A percentile compares a stretch with the other conserved stretches of the same genome.
These are phyloP conservation scores for Gossypium aridum DNA, from an alignment of 441 rosid genomes.

Conservation along the genomic window DNA sequence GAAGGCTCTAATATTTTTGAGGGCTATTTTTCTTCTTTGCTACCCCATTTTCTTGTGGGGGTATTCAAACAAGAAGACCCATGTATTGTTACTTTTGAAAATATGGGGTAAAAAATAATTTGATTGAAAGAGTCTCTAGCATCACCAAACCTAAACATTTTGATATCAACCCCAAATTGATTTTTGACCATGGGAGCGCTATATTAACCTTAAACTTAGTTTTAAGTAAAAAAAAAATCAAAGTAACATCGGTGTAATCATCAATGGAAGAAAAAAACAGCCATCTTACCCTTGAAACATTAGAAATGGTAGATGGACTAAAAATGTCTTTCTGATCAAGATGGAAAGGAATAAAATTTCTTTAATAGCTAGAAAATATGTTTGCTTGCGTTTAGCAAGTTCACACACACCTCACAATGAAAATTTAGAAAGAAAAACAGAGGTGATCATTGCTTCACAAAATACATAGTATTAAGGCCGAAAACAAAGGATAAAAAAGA, in stretches of 20 bases:
- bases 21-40: neutral
- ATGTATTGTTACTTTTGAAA: neutral
- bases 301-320: neutral
- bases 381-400: neutral
- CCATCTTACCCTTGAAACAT: neutral
- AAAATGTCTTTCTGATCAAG: neutral
- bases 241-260: neutral
- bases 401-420: neutral
- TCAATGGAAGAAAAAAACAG: neutral
- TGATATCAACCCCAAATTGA: neutral
- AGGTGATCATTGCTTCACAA: neutral
- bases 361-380: neutral
- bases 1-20: neutral
- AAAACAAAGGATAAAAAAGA: neutral
- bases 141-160: neutral
- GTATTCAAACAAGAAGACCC: neutral
- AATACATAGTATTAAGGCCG: neutral
- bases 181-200: neutral
- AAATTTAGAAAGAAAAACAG: neutral
- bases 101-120: neutral
- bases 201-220: neutral
- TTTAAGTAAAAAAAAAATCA: neutral
- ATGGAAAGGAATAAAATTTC: neutral
- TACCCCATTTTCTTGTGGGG: neutral
- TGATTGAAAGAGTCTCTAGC: neutral